Evolutionary conservation across 176 grass and related monocot species (phyloP).

Genomic region (Thinopyrum elongatum): DNA sequence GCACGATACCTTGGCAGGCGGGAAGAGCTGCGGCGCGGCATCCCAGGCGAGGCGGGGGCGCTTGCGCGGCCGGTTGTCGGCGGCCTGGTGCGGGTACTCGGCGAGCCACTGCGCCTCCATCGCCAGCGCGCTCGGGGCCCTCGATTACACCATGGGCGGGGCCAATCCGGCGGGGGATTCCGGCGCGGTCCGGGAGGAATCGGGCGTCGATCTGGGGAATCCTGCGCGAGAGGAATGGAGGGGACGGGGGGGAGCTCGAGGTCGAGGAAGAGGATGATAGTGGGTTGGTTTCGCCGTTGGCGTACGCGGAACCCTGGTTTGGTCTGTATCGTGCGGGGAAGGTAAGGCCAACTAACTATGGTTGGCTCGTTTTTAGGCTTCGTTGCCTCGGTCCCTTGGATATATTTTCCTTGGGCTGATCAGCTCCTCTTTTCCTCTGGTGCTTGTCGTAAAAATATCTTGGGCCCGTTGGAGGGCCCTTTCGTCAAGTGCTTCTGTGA

Average conservation of each 20-base stretch:
- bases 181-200: not conserved
- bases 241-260: not conserved
- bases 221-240: not conserved
- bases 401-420: not conserved
- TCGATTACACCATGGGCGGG: conserved; percentile 27
- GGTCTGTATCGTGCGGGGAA: conserved; percentile 2
- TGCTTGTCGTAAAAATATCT: not conserved
- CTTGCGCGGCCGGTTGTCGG: conserved; percentile 82
- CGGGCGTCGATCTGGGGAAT: not conserved
- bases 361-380: conserved; percentile 34
- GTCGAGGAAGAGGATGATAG: conserved; percentile 17
- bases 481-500: not conserved
- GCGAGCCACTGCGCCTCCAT: conserved; percentile 94
- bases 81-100: conserved; percentile 67
- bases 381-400: not conserved
- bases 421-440: not conserved
- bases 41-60: conserved; percentile 77
- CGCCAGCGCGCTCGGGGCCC: conserved; percentile 23
- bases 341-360: conserved; percentile 28
- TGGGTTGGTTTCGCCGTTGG: conserved; percentile 20
- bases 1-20: conserved; percentile 52
- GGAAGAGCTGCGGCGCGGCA: conserved; percentile 54
- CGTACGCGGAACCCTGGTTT: conserved; percentile 48
- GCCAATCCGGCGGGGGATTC: not conserved
- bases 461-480: not conserved